Base-by-base conservation (phyloP, 1,284 basidiomycete genomes). In the Ceratobasidium sp. region DNA sequence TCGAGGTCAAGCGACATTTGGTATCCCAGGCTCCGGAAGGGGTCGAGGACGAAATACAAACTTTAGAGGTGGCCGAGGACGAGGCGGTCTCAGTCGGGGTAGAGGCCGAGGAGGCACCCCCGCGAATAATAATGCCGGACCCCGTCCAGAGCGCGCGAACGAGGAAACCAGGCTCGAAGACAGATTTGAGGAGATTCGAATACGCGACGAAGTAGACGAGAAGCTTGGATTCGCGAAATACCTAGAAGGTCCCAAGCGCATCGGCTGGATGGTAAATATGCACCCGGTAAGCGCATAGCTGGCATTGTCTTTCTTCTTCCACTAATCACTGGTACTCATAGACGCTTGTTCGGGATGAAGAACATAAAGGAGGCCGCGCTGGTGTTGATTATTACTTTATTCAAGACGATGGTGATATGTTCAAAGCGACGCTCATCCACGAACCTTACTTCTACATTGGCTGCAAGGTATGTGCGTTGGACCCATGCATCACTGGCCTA, bases 241-340 rank as follows among this genome's bases (percentile, higher is more conserved):
- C 62, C 87, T 92, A 71, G 88, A 90, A 73, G 93, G 92, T 0
- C 79, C 83, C 7, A 80, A 80, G 73, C 85, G 82, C 74, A 89
- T 92, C 69, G 95, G 93, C 1, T 99, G 97, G 97, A 82, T 99
- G 76, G 89, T 99, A 71, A 98, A 98, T 77, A 99, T 99, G 95
- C 96, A 97, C 77, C 93, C 95, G 69, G 92, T 94, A 75, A 74
- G 90, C 81, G 5, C 46, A 36, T 47, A 13, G 46, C 57, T 49
- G 7, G 33, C 21, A 13, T 7, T 21, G 36, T 64, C 30, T 25
- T 54, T 56, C 11, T 7, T 29, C 4, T 19, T 36, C 21, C 27
- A 62, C 50, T 72, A 21, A 41, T 64, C 68, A n/a, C 68, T 39
- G 30, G n/a, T 33, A 14, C 27, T 19, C 13, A 14, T 69, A 94